Base-by-base conservation (phyloP, 2,329 filamentous ascomycete genomes). In the Monilinia fructicola region DNA sequence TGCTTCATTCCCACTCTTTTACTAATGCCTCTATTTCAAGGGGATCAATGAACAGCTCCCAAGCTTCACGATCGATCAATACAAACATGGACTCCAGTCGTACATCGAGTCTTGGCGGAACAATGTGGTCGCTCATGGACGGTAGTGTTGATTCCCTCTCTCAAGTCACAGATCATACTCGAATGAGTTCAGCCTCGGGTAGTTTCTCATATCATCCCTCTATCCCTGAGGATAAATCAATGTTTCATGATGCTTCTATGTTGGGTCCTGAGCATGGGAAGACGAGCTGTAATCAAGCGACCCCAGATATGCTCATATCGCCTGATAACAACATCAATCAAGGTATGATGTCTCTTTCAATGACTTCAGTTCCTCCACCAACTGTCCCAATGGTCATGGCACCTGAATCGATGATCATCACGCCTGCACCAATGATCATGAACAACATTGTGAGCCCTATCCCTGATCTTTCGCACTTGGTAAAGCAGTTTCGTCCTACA, bases 401-500 rank as follows among this genome's bases (percentile, higher is more conserved):
- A 50, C 21, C 46, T 23, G 21, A 4, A 11, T 10, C 46, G 12
- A 26, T 50, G 46, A n/a, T 50, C 1, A 50, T 50, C 10, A 10
- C 21, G 23, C 23, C 52, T 21, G 1, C 0, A 16, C 10, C 40
- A 6, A 31, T 54, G 9, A 3, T 21, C 3, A 26, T 46, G 26
- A n/a, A 23, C 12, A 48, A 12, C 14, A 21, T 48, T 2, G 0
- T 26, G 1, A 12, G 4, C 12, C 1, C 26, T 23, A 2, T 35
- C 2, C 54, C 61, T 3, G 54, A 48, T 65, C 42, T 38, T 5
- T 59, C 31, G 4, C 53, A 58, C 4, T 26, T 61, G 31, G 58
- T 61, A 7, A 65, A 48, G 21, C 35, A 50, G 14, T 65, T 65
- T 7, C 64, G 46, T 3, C 64, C 64, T 1, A 61, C 64, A 1